A percentile compares a stretch with the other conserved stretches of the same genome.
Conservation (phyloP, 768 basidiomycete genomes). For the Cubamyces sp. region DNA sequence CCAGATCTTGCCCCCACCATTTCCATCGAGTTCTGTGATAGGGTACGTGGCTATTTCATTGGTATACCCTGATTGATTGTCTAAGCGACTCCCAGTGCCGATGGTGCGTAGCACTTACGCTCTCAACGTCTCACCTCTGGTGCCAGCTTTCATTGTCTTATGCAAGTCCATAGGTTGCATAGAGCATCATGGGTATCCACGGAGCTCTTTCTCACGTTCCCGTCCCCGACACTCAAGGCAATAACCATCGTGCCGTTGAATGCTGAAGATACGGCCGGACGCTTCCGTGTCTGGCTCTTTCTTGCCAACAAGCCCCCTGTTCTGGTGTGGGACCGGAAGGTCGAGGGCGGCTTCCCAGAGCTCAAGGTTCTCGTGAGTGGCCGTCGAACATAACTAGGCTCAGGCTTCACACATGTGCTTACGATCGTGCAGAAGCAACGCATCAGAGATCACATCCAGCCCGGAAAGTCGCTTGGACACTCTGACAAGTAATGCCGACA, state of each 20-base stretch:
- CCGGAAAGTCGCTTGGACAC: conserved; percentile 83
- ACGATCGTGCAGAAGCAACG: conserved; percentile 73
- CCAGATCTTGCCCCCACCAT: conserved; percentile 56
- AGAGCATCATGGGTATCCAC: conserved; percentile 94
- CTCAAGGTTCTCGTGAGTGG: conserved; percentile 76
- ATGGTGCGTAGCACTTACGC: conserved; percentile 51
- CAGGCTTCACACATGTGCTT: background rate
- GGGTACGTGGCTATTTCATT: conserved; percentile 53
- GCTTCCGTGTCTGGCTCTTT: conserved; percentile 89
- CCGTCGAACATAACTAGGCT: background rate
- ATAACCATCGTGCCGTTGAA: conserved; percentile 78
- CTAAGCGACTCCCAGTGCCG: conserved; percentile 57
- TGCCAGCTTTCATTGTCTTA: background rate
- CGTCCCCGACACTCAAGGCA: conserved; percentile 68
- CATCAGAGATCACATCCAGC: conserved; percentile 81
- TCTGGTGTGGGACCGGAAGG: conserved; percentile 88
- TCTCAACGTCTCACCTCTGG: background rate
- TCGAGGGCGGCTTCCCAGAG: conserved; percentile 92
- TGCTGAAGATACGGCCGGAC: conserved; percentile 81
- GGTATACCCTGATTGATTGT: background rate
- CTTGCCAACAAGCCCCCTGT: conserved; percentile 42
- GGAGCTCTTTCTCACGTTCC: conserved; percentile 89
- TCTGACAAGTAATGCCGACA: conserved; percentile 59
- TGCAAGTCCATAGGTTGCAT: conserved; percentile 68
- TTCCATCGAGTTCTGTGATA: conserved; percentile 92